These are phyloP conservation scores for Chenopodium berlandieri DNA, from an alignment of 148 eudicot species.

Conservation along the genomic window DNA sequence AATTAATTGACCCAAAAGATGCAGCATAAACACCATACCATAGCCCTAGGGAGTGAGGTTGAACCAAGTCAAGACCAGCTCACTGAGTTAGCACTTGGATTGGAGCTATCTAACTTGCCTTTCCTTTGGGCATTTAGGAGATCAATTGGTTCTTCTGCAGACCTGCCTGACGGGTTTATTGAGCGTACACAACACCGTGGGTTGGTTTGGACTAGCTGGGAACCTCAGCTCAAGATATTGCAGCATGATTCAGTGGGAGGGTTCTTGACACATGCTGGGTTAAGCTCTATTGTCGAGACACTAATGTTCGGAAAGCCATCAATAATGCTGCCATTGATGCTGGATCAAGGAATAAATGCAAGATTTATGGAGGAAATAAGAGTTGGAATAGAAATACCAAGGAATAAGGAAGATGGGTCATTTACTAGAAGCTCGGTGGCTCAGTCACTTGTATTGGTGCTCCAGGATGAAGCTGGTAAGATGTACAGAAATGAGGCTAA, in stretches of 20 bases:
- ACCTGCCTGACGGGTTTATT: too few relatives aligned
- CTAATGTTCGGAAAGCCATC: slow-evolving; percentile 27
- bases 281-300: slow-evolving; percentile 28
- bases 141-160: too few relatives aligned
- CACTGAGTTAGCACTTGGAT: slow-evolving; percentile 37
- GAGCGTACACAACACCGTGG: too few relatives aligned
- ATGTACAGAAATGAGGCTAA: too few relatives aligned
- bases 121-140: slow-evolving; percentile 38
- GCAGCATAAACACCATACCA: too few relatives aligned
- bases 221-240: too few relatives aligned
- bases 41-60: slow-evolving; percentile 39
- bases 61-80: slow-evolving; percentile 34
- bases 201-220: too few relatives aligned
- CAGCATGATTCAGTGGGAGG: slow-evolving; percentile 33
- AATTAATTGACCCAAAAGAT: too few relatives aligned
- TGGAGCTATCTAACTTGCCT: slow-evolving; percentile 34
- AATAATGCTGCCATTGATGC: slow-evolving; percentile 24
- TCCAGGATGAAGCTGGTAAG: too few relatives aligned
- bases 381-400: slow-evolving; percentile 22
- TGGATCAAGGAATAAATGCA: slow-evolving; percentile 28
- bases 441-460: too few relatives aligned
- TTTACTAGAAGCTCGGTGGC: too few relatives aligned
- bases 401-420: slow-evolving; percentile 17
- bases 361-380: slow-evolving; percentile 18
- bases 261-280: slow-evolving; percentile 42